Percentiles rank a stretch among this genome's conserved stretches.
Conservation (phyloP, 2,329 filamentous ascomycete genomes). For the Cercospora nicotianae region DNA sequence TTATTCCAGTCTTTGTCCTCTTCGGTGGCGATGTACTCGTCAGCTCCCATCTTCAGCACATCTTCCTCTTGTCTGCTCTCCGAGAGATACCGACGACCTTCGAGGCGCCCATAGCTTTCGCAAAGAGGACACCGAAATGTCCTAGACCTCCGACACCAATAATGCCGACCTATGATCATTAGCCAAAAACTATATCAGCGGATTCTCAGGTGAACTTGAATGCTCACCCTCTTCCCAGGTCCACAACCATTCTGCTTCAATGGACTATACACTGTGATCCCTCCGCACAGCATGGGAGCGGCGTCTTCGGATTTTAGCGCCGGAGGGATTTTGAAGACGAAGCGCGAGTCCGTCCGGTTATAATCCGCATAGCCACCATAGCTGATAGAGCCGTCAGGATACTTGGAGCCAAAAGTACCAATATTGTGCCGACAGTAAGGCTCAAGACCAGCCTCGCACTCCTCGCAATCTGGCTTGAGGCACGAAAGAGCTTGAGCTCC, state of each 20-base stretch:
- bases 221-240: conserved; percentile 67
- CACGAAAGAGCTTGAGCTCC: conserved; percentile 54
- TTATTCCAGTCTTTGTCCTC: conserved; percentile 61
- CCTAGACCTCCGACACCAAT: conserved; percentile 38
- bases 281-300: conserved; percentile 74
- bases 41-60: conserved; percentile 62
- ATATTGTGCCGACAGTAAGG: conserved; percentile 34
- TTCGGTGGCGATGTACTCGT: conserved; percentile 58
- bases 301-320: conserved; percentile 54
- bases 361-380: conserved; percentile 65
- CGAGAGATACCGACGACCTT: conserved; percentile 65
- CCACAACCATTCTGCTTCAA: conserved; percentile 66
- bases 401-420: conserved; percentile 37
- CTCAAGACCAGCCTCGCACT: conserved; percentile 48
- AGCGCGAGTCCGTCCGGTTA: conserved; percentile 53
- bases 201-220: background rate
- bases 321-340: too few relatives aligned
- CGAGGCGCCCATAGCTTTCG: conserved; percentile 68
- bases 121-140: conserved; percentile 71
- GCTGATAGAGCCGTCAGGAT: conserved; percentile 44
- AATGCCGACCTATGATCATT: background rate
- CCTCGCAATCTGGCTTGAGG: conserved; percentile 51
- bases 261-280: conserved; percentile 71
- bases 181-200: background rate
- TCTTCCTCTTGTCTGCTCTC: conserved; percentile 60